A percentile compares a stretch with the other conserved stretches of the same genome.
phyloP scores from a whole-genome alignment of 2,329 filamentous ascomycete genomes.

The Aotearoamyces nothofagi region DNA sequence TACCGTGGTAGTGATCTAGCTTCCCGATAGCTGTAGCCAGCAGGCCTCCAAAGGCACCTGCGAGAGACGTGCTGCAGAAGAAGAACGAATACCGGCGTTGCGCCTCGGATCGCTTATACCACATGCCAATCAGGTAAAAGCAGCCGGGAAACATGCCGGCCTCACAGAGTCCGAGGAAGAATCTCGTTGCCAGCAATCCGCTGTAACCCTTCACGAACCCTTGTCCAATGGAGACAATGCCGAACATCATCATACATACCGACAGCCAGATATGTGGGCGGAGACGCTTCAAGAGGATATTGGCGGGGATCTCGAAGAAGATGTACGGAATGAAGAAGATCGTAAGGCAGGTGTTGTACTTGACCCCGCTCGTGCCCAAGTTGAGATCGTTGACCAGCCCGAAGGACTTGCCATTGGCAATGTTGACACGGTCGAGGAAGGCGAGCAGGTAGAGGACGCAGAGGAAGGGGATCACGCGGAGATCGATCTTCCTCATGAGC shows the following conservation, averaged over 20 bases:
- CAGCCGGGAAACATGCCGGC: slow-evolving; percentile 65
- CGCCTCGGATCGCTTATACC: slow-evolving; percentile 77
- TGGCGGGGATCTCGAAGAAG: slow-evolving; percentile 56
- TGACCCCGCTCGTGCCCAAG: slow-evolving; percentile 30
- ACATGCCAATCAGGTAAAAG: slow-evolving; percentile 69
- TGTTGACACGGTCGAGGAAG: slow-evolving; percentile 62
- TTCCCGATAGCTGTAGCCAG: slow-evolving; percentile 80
- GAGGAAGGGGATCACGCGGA: slow-evolving; percentile 56
- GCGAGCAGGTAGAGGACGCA: slow-evolving; percentile 58
- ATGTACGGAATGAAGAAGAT: slow-evolving; percentile 76
- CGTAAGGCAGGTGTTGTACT: slow-evolving; percentile 63
- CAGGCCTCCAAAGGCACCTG: slow-evolving; percentile 74
- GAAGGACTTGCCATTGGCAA: slow-evolving; percentile 62
- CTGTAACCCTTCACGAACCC: slow-evolving; percentile 48
- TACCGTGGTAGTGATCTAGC: slow-evolving; percentile 57
- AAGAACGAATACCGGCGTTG: slow-evolving; percentile 91
- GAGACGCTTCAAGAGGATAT: slow-evolving; percentile 54
- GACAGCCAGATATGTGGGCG: slow-evolving; percentile 59
- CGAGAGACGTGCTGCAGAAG: slow-evolving; percentile 68
- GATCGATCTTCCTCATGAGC: slow-evolving; percentile 56
- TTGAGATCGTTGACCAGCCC: slow-evolving; percentile 45
- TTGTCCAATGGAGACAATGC: slow-evolving; percentile 18
- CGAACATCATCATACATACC: slow-evolving; percentile 39
- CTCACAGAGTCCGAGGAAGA: slow-evolving; percentile 71
- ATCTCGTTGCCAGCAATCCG: slow-evolving; percentile 64